Evolutionary conservation across 192 early-diverging fungal species (phyloP).

Genomic region (Lobosporangium transversale): DNA sequence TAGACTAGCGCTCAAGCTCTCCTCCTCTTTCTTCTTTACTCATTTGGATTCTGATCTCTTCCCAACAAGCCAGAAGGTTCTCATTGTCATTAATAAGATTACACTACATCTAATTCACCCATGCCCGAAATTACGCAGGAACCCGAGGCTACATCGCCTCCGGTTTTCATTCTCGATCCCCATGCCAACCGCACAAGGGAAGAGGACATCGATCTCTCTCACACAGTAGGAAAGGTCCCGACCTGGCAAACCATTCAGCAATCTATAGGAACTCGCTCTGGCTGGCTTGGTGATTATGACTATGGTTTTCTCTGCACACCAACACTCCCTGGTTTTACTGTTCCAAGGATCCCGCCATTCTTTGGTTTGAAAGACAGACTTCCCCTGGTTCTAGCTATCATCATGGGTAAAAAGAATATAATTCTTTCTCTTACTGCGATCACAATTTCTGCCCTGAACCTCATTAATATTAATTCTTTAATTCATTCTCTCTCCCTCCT

Average conservation of each 20-base stretch:
- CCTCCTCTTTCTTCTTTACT: not conserved
- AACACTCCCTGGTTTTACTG: constrained; percentile 47
- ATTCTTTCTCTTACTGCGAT: not conserved
- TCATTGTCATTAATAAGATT: not conserved
- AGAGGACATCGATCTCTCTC: constrained; percentile 47
- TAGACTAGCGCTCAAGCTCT: constrained; percentile 20
- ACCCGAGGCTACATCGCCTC: constrained; percentile 13
- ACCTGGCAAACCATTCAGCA: constrained; percentile 39
- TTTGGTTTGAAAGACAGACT: constrained; percentile 55
- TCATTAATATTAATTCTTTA: too few species aligned
- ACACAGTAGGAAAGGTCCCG: constrained; percentile 33
- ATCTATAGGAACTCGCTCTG: constrained; percentile 30
- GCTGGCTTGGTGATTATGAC: constrained; percentile 63
- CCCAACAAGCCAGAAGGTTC: too few species aligned
- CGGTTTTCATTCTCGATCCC: constrained; percentile 46
- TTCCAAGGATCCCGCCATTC: constrained; percentile 52
- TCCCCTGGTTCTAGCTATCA: constrained; percentile 51
- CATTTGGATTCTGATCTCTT: not conserved
- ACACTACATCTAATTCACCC: not conserved
- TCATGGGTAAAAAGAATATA: constrained; percentile 53
- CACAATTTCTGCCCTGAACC: too few species aligned
- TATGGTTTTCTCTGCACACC: constrained; percentile 61
- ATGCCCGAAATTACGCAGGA: constrained; percentile 44
- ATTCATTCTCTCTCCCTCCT: too few species aligned
- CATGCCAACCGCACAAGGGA: constrained; percentile 46